Conservation (phyloP, 139 green algal species). For the Eudorina sp. region DNA sequence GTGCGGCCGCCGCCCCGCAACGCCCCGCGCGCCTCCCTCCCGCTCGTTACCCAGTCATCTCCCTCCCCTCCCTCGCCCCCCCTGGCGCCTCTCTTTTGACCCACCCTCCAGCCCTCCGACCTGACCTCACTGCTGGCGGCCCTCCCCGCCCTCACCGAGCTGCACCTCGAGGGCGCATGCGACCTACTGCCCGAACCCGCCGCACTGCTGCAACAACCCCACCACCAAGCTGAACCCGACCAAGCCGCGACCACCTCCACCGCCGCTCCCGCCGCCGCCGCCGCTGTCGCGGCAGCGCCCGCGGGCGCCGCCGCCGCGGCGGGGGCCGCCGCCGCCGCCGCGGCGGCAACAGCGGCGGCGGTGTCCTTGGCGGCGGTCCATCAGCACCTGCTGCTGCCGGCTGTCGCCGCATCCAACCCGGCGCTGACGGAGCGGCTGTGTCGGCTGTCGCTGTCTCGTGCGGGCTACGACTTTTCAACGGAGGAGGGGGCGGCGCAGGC, state of each 20-base stretch:
- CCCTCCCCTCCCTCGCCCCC: too few species aligned
- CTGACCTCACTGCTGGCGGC: background rate
- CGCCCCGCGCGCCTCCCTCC: too few species aligned
- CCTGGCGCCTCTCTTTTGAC: background rate
- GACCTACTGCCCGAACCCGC: conserved; percentile 13
- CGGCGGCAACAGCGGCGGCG: background rate
- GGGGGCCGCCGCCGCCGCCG: background rate
- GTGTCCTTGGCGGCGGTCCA: background rate
- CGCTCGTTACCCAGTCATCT: too few species aligned
- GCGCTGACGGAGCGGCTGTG: background rate
- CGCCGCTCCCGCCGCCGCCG: background rate
- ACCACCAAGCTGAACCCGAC: too few species aligned
- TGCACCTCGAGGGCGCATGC: background rate
- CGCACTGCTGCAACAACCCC: background rate
- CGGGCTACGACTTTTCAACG: background rate
- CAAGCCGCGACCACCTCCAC: too few species aligned
- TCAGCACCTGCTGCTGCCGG: background rate
- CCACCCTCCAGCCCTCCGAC: background rate
- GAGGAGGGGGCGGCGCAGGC: background rate
- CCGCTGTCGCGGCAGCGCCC: background rate
- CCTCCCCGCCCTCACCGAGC: conserved; percentile 17
- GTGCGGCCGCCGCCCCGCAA: too few species aligned
- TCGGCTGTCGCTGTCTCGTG: background rate
- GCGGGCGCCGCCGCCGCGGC: background rate
- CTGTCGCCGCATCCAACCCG: background rate